These are phyloP conservation scores for Asterochloris erici DNA, from an alignment of 139 green algal genomes.

Conservation along the genomic window DNA sequence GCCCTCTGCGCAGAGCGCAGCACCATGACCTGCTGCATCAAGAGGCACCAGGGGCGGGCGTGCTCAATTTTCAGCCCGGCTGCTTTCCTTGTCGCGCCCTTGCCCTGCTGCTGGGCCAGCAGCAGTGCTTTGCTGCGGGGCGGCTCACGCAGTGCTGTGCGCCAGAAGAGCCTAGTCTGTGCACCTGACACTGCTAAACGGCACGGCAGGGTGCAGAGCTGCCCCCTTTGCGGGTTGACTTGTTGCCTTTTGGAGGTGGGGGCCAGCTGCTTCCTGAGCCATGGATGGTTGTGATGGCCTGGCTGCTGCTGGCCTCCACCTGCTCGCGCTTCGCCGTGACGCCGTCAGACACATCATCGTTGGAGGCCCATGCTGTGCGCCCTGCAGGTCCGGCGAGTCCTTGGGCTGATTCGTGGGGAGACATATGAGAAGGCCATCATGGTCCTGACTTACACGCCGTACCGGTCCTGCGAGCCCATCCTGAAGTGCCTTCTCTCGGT, in stretches of 20 bases:
- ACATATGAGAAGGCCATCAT: constrained; percentile 93
- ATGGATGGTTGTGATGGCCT: too few species aligned
- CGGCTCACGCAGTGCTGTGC: too few species aligned
- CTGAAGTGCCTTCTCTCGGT: constrained; percentile 72
- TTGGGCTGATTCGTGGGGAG: constrained; percentile 87
- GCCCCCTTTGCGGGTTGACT: too few species aligned
- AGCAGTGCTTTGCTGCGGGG: too few species aligned
- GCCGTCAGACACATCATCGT: neutral
- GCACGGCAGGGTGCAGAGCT: too few species aligned
- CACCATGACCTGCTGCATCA: too few species aligned
- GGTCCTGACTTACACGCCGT: constrained; percentile 94
- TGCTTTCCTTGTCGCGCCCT: neutral
- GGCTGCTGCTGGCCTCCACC: too few species aligned
- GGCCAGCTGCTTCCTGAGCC: neutral
- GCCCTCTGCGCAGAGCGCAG: too few species aligned
- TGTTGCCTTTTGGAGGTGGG: neutral
- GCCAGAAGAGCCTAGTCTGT: too few species aligned
- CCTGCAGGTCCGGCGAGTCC: constrained; percentile 79
- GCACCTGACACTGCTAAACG: too few species aligned
- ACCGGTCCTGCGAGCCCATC: constrained; percentile 76
- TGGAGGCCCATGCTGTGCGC: neutral
- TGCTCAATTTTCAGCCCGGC: too few species aligned
- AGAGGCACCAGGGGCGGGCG: neutral
- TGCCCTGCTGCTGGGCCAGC: neutral
- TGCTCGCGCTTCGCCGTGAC: too few species aligned